These are phyloP conservation scores for Salix suchowensis DNA, from an alignment of 345 rosid species.

Conservation along the genomic window DNA sequence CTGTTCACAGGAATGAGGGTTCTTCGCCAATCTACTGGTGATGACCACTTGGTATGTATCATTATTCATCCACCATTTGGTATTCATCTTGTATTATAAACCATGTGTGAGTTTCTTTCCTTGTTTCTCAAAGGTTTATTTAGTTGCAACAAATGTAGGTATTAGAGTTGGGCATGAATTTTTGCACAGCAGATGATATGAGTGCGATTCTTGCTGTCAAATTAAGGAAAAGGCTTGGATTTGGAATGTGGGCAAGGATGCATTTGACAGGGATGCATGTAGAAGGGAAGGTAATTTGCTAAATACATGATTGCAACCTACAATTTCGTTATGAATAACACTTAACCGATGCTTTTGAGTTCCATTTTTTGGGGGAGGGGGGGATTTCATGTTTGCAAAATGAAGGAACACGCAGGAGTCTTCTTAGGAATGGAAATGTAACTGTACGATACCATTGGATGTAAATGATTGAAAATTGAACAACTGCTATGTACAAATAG, in stretches of 20 bases:
- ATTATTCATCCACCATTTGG: background rate
- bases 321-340: too few relatives aligned
- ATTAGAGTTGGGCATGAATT: constrained; percentile 82
- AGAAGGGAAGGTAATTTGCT: constrained; percentile 66
- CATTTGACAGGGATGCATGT: constrained; percentile 94
- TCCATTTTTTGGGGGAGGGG: too few relatives aligned
- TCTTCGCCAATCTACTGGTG: constrained; percentile 52
- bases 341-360: too few relatives aligned
- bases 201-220: constrained; percentile 85
- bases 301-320: too few relatives aligned
- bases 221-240: constrained; percentile 78
- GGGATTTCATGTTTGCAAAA: too few relatives aligned
- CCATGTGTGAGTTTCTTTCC: background rate
- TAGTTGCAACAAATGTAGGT: constrained; percentile 48
- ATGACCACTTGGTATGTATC: constrained; percentile 76
- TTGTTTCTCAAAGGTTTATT: constrained; percentile 6
- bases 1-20: constrained; percentile 76
- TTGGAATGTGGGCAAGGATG: constrained; percentile 90
- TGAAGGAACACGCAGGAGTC: too few relatives aligned
- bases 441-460: too few relatives aligned
- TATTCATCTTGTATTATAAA: background rate
- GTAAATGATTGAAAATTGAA: too few relatives aligned
- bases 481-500: too few relatives aligned
- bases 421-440: too few relatives aligned
- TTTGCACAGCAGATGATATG: constrained; percentile 92